phyloP scores from a whole-genome alignment of 1,139 yeast genomes.

The Wickerhamomyces sp. region DNA sequence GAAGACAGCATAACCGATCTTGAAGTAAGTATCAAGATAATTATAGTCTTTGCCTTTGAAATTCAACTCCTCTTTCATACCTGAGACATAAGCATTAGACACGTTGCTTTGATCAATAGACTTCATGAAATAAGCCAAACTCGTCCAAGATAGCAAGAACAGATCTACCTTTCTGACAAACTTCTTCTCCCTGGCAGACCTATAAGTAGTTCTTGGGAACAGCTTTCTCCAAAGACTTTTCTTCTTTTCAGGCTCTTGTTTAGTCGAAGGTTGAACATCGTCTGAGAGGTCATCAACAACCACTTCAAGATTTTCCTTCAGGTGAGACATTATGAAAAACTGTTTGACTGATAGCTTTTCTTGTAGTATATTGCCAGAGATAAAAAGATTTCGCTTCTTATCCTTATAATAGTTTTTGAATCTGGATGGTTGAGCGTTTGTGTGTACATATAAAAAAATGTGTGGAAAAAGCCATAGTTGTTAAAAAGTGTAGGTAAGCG shows the following conservation, averaged over 20 bases:
- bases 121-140: conserved; percentile 36
- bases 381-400: no score
- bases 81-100: conserved; percentile 64
- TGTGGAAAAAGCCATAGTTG: no score
- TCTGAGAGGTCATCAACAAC: no score
- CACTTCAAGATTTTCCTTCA: no score
- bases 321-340: no score
- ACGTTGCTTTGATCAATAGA: conserved; percentile 15
- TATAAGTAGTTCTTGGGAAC: conserved; percentile 9
- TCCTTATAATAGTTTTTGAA: no score
- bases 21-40: conserved; percentile 45
- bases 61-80: conserved; percentile 51
- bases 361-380: no score
- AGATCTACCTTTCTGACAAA: conserved; percentile 42
- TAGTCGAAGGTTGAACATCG: no score
- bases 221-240: conserved; percentile 7
- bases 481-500: no score
- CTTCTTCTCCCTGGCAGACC: conserved; percentile 6
- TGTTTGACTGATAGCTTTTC: no score
- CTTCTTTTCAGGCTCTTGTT: conserved; percentile 1
- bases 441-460: no score
- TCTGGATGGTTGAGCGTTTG: no score
- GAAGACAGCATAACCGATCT: conserved; percentile 50
- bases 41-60: conserved; percentile 64
- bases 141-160: conserved; percentile 33